phyloP scores from a whole-genome alignment of 805 yeast genomes.

The Ogataea pilisensis region DNA sequence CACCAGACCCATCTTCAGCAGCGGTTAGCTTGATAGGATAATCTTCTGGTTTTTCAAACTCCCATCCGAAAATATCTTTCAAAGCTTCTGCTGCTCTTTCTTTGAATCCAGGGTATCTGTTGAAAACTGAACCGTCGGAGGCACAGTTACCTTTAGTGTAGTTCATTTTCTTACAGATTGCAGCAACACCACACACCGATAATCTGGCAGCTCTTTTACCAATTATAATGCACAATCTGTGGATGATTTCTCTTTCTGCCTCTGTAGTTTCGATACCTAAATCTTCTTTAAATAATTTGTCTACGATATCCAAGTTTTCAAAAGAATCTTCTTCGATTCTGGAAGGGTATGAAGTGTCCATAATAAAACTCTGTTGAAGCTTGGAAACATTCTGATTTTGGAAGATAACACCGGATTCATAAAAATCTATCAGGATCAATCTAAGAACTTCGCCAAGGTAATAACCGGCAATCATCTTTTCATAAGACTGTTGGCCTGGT shows the following conservation, averaged over 20 bases:
- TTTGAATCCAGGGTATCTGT: conserved; percentile 89
- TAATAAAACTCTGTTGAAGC: conserved; percentile 59
- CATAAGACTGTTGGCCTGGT: conserved; percentile 94
- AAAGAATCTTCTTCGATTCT: conserved; percentile 84
- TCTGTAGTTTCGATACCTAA: conserved; percentile 64
- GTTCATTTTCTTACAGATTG: conserved; percentile 82
- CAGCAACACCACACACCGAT: conserved; percentile 93
- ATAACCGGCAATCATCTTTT: conserved; percentile 96
- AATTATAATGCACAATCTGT: conserved; percentile 77
- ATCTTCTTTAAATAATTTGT: conserved; percentile 54
- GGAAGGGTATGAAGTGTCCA: conserved; percentile 90
- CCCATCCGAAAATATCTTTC: conserved; percentile 86
- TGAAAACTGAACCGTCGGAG: conserved; percentile 95
- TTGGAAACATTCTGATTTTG: conserved; percentile 61
- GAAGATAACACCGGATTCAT: conserved; percentile 63
- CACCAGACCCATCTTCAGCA: conserved; percentile 93
- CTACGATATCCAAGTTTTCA: conserved; percentile 75
- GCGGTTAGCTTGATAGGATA: conserved; percentile 25
- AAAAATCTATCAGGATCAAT: conserved; percentile 69
- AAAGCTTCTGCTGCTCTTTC: conserved; percentile 85
- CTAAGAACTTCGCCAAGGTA: conserved; percentile 91
- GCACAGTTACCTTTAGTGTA: conserved; percentile 81
- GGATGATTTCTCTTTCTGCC: conserved; percentile 77
- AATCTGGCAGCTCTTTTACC: conserved; percentile 93
- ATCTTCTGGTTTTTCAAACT: conserved; percentile 12